Conservation (phyloP, 352 stramenopile genomes). For the Phytophthora pini region DNA sequence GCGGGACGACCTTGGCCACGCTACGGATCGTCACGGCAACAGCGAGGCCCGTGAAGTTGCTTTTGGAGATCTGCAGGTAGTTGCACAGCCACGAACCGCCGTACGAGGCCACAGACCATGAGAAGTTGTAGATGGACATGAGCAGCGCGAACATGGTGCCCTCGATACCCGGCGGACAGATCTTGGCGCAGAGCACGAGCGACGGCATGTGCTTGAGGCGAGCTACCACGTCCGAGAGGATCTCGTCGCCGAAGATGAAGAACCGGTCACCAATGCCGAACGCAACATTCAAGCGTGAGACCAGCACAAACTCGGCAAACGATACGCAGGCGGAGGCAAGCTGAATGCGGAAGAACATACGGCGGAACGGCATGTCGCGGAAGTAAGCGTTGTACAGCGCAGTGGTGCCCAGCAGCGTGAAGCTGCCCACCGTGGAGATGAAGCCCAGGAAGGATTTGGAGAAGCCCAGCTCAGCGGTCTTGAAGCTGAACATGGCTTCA, state of each 20-base stretch:
- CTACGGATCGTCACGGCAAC: slow-evolving; percentile 66
- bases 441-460: slow-evolving; percentile 82
- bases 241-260: slow-evolving; percentile 87
- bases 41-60: slow-evolving; percentile 67
- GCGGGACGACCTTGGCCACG: slow-evolving; percentile 66
- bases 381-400: slow-evolving; percentile 85
- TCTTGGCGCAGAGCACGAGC: slow-evolving; percentile 94
- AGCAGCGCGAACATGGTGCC: slow-evolving; percentile 96
- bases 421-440: slow-evolving; percentile 75
- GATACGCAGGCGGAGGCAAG: slow-evolving; percentile 71
- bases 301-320: slow-evolving; percentile 74
- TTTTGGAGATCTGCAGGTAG: slow-evolving; percentile 80
- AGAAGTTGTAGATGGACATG: slow-evolving; percentile 90
- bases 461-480: slow-evolving; percentile 77
- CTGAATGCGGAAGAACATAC: slow-evolving; percentile 81
- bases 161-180: slow-evolving; percentile 96
- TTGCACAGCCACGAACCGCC: slow-evolving; percentile 80
- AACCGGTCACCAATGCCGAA: slow-evolving; percentile 71
- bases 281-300: slow-evolving; percentile 67
- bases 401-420: slow-evolving; percentile 76
- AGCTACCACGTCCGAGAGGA: slow-evolving; percentile 81
- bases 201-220: slow-evolving; percentile 92
- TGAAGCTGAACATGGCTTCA: slow-evolving; percentile 88
- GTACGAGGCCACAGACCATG: slow-evolving; percentile 79
- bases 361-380: slow-evolving; percentile 76